Evolutionary conservation across 2,329 filamentous ascomycete genomes (phyloP).

Genomic region (Tothia fuscella): DNA sequence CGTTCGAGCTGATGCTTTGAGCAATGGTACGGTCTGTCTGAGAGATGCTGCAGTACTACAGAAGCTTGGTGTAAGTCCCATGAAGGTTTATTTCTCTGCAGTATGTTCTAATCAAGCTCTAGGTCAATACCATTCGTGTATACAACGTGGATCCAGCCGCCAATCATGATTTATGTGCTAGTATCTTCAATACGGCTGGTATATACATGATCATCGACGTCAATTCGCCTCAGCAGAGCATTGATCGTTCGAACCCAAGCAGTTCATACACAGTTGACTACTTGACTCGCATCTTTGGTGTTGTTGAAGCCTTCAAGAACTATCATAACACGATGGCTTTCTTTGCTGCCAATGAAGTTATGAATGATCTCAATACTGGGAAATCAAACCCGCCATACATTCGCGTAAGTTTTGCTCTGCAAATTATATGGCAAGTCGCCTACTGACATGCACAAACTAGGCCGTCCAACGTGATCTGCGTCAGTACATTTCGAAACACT

Average conservation of each 20-base stretch:
- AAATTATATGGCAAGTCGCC: not conserved
- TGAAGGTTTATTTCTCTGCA: not conserved
- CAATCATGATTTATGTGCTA: constrained; percentile 50
- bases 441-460: constrained; percentile 16
- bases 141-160: constrained; percentile 50
- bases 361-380: constrained; percentile 43
- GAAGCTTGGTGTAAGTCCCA: constrained; percentile 40
- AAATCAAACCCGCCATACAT: constrained; percentile 46
- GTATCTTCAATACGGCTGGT: constrained; percentile 53
- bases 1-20: constrained; percentile 41
- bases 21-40: constrained; percentile 44
- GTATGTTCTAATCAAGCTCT: not conserved
- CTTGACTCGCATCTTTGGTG: constrained; percentile 45
- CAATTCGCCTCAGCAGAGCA: constrained; percentile 48
- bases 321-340: constrained; percentile 56
- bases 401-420: constrained; percentile 26
- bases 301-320: constrained; percentile 55
- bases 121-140: constrained; percentile 51
- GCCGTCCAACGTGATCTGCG: constrained; percentile 57
- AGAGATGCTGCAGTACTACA: constrained; percentile 54
- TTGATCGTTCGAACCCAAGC: constrained; percentile 35
- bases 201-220: constrained; percentile 57
- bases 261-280: constrained; percentile 43
- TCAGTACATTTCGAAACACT: constrained; percentile 51
- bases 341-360: constrained; percentile 57